Conservation (phyloP, 352 stramenopile species). For the Phytophthora quininea region DNA sequence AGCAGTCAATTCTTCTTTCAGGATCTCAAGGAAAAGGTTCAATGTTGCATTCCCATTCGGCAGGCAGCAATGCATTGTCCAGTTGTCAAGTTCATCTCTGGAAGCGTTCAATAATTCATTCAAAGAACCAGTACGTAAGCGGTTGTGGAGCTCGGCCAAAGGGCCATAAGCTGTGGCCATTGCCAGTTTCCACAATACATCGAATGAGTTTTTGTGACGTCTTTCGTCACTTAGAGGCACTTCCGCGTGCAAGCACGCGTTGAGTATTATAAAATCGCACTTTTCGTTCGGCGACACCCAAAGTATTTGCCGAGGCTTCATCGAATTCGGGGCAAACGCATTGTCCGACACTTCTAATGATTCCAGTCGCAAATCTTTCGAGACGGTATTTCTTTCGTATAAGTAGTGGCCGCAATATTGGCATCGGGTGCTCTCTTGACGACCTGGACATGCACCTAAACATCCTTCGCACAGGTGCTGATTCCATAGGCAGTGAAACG, state of each 20-base stretch:
- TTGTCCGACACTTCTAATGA: background rate
- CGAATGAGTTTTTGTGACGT: slow-evolving; percentile 17
- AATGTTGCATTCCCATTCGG: slow-evolving; percentile 32
- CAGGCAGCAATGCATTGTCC: slow-evolving; percentile 16
- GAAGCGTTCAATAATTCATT: slow-evolving; percentile 35
- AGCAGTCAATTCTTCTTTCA: slow-evolving; percentile 26
- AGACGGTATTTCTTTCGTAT: slow-evolving; percentile 39
- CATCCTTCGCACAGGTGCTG: slow-evolving; percentile 54
- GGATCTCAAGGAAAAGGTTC: slow-evolving; percentile 27
- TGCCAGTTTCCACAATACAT: slow-evolving; percentile 49
- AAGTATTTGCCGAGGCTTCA: background rate
- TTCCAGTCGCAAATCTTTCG: slow-evolving; percentile 11
- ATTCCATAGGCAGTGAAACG: slow-evolving; percentile 54
- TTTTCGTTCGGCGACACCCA: slow-evolving; percentile 35
- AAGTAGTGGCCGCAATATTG: slow-evolving; percentile 39
- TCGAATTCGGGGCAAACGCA: background rate
- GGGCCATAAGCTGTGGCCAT: slow-evolving; percentile 36
- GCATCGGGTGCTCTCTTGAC: slow-evolving; percentile 10
- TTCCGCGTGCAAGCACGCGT: slow-evolving; percentile 59
- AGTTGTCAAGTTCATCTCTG: slow-evolving; percentile 5
- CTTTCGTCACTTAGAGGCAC: slow-evolving; percentile 46
- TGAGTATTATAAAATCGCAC: slow-evolving; percentile 53
- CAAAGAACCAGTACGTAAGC: slow-evolving; percentile 34
- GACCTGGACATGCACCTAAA: slow-evolving; percentile 26
- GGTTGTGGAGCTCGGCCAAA: slow-evolving; percentile 37